phyloP scores from a whole-genome alignment of 306 rosid genomes.

The Medicago arabica region DNA sequence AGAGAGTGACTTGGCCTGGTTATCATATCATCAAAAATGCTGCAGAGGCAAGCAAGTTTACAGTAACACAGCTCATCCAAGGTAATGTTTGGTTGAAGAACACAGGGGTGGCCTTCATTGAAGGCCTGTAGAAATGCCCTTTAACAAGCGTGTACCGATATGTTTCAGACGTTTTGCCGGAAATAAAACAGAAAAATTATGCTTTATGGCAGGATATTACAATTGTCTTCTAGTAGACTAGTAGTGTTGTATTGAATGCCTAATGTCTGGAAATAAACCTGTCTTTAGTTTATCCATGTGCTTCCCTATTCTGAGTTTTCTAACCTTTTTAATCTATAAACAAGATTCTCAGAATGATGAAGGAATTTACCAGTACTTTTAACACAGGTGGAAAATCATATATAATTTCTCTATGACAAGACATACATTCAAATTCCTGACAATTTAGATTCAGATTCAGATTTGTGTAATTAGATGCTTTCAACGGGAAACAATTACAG shows the following conservation, averaged over 20 bases:
- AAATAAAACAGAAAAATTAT: neutral
- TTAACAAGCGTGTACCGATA: neutral
- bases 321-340: neutral
- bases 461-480: neutral
- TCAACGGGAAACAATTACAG: no score
- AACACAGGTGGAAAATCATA: neutral
- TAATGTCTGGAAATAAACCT: neutral
- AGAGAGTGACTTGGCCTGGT: constrained; percentile 77
- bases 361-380: neutral
- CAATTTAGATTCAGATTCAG: neutral
- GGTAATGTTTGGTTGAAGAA: constrained; percentile 68
- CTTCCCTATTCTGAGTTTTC: neutral
- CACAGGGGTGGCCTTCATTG: constrained; percentile 58
- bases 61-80: constrained; percentile 65
- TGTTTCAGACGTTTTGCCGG: neutral
- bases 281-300: neutral
- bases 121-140: constrained; percentile 48
- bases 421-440: neutral
- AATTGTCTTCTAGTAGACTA: neutral
- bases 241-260: neutral
- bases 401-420: neutral
- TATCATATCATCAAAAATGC: constrained; percentile 54
- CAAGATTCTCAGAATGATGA: neutral
- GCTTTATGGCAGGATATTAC: neutral
- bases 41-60: constrained; percentile 57